Percentiles rank a stretch among this genome's conserved stretches.
phyloP scores from a whole-genome alignment of 2,329 filamentous ascomycete genomes.

The Penicillium hordei region DNA sequence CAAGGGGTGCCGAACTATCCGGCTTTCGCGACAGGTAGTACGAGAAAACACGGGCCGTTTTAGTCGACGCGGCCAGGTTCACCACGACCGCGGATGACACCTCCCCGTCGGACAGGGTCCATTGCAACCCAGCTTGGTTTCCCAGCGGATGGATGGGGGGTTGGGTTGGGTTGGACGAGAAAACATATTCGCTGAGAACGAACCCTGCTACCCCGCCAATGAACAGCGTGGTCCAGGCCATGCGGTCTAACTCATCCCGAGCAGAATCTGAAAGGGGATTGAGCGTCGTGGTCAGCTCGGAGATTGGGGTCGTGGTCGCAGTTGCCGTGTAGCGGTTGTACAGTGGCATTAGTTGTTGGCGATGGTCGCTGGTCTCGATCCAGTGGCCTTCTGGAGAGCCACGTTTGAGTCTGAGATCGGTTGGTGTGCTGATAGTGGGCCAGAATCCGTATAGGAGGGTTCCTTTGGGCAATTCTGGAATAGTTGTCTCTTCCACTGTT shows the following conservation, averaged over 20 bases:
- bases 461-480: constrained; percentile 35
- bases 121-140: constrained; percentile 16
- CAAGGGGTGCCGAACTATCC: constrained; percentile 18
- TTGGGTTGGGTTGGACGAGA: constrained; percentile 26
- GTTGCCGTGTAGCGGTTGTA: constrained; percentile 48
- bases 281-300: neutral
- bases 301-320: neutral
- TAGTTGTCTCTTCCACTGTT: constrained; percentile 44
- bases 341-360: constrained; percentile 41
- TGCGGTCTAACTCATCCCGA: constrained; percentile 23
- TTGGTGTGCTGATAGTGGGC: constrained; percentile 41
- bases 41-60: constrained; percentile 30
- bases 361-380: constrained; percentile 40
- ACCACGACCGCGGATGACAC: constrained; percentile 36
- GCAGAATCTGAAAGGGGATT: neutral
- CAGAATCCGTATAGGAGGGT: constrained; percentile 47
- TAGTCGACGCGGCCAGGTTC: constrained; percentile 32
- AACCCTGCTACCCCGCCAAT: constrained; percentile 33
- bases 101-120: constrained; percentile 35
- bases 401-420: constrained; percentile 41
- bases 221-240: constrained; percentile 24
- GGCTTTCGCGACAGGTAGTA: constrained; percentile 27
- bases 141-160: constrained; percentile 16
- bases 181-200: constrained; percentile 36
- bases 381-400: constrained; percentile 33